Evolutionary conservation across 2,329 filamentous ascomycete species (phyloP).

Genomic region (Chrysoporthe austroafricana): DNA sequence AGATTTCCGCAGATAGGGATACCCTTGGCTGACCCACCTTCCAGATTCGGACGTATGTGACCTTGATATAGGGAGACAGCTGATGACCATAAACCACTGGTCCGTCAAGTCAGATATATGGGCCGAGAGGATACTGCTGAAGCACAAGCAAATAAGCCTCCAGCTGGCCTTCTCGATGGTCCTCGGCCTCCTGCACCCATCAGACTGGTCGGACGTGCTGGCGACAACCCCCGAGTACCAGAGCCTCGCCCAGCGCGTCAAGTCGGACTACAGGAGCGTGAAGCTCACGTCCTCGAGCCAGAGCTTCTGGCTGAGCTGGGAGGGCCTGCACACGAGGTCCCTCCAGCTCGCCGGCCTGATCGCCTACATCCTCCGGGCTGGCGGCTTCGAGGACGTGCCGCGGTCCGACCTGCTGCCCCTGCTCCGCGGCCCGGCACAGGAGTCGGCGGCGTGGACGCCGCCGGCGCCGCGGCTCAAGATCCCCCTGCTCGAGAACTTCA

Average conservation of each 20-base stretch:
- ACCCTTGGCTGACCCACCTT: constrained; percentile 12
- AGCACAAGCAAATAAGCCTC: constrained; percentile 24
- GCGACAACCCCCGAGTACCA: constrained; percentile 19
- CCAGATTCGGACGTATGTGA: constrained; percentile 29
- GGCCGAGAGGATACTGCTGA: constrained; percentile 23
- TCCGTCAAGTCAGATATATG: constrained; percentile 23
- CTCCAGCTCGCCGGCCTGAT: constrained; percentile 28
- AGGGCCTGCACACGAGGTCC: constrained; percentile 28
- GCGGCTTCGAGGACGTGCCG: constrained; percentile 25
- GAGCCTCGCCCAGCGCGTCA: constrained; percentile 23
- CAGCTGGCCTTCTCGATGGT: constrained; percentile 27
- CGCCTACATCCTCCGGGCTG: constrained; percentile 23
- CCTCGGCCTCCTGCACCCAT: constrained; percentile 23
- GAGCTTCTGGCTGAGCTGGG: constrained; percentile 29
- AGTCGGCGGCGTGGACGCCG: neutral
- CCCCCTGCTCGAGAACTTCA: constrained; percentile 24
- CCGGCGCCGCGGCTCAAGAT: constrained; percentile 6
- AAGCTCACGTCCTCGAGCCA: constrained; percentile 26
- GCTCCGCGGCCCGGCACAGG: constrained; percentile 9
- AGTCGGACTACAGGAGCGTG: constrained; percentile 23
- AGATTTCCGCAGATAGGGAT: neutral
- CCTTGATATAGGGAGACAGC: constrained; percentile 20
- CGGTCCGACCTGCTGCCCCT: constrained; percentile 27
- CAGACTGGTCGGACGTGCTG: constrained; percentile 18
- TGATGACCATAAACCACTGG: constrained; percentile 28